These are phyloP conservation scores for Aspergillus niger DNA, from an alignment of 2,329 filamentous ascomycete species.

Conservation along the genomic window DNA sequence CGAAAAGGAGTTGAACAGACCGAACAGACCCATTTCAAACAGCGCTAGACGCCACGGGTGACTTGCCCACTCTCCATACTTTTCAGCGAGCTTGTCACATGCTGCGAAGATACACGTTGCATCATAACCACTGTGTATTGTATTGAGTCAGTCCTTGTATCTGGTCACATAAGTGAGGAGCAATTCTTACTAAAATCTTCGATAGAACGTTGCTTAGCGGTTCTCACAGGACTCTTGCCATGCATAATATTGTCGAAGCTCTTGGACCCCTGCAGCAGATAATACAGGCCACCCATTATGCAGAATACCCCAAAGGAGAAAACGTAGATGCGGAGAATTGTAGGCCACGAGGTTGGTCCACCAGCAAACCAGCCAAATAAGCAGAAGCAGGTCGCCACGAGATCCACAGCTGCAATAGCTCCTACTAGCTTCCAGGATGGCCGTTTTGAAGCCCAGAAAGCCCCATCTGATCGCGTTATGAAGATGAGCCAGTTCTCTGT, in stretches of 20 bases:
- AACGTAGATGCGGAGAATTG: constrained; percentile 85
- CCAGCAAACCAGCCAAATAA: constrained; percentile 80
- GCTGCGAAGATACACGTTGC: constrained; percentile 86
- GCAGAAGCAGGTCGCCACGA: constrained; percentile 82
- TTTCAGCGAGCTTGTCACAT: constrained; percentile 67
- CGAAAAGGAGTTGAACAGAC: no score
- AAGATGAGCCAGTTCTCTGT: constrained; percentile 97
- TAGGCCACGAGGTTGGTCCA: constrained; percentile 73
- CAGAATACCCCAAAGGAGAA: constrained; percentile 90
- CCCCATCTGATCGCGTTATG: constrained; percentile 89
- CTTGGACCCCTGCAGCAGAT: constrained; percentile 76
- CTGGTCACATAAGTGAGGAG: not conserved
- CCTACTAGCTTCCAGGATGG: constrained; percentile 55
- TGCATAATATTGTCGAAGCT: constrained; percentile 94
- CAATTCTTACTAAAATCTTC: constrained; percentile 80
- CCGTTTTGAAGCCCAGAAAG: constrained; percentile 75
- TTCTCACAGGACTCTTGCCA: constrained; percentile 75
- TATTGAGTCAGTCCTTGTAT: constrained; percentile 49
- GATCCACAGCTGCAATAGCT: constrained; percentile 78
- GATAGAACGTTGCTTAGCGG: constrained; percentile 76
- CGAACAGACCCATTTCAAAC: no score
- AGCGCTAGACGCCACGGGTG: not conserved
- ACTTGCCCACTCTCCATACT: constrained; percentile 8
- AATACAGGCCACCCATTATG: constrained; percentile 75
- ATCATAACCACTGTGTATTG: constrained; percentile 71